Percentiles rank a stretch among this genome's conserved stretches.
Conservation (phyloP, 2,329 filamentous ascomycete genomes). For the Talaromyces sp. region DNA sequence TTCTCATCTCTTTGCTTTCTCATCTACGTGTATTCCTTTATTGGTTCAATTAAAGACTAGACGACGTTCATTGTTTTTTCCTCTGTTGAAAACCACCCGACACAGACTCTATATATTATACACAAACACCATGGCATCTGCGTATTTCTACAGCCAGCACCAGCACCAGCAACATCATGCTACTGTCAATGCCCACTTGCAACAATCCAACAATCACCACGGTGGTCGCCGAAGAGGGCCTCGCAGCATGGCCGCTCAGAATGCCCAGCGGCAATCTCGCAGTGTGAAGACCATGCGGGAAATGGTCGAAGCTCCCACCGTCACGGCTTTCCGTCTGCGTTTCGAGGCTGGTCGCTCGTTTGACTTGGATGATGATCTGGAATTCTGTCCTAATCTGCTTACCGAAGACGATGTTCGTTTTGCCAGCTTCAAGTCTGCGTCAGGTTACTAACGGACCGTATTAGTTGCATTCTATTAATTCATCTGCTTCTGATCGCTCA, state of each 20-base stretch:
- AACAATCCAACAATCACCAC: conserved; percentile 59
- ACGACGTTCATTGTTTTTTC: conserved; percentile 2
- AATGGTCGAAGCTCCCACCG: conserved; percentile 67
- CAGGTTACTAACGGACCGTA: conserved; percentile 16
- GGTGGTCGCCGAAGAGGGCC: conserved; percentile 78
- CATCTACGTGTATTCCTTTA: conserved; percentile 2
- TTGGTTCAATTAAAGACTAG: not conserved
- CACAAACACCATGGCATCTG: conserved; percentile 21
- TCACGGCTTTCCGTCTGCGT: conserved; percentile 74
- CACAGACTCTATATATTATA: not conserved
- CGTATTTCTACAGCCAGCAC: conserved; percentile 44
- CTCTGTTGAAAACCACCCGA: not conserved
- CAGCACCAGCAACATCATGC: conserved; percentile 38
- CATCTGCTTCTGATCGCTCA: conserved; percentile 82
- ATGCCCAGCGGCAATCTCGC: conserved; percentile 80
- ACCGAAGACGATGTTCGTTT: conserved; percentile 80
- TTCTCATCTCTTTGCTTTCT: conserved; percentile 2
- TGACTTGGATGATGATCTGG: conserved; percentile 90
- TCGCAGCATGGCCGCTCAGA: conserved; percentile 72
- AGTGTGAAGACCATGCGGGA: conserved; percentile 83
- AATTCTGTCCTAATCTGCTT: conserved; percentile 89
- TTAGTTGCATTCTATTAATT: conserved; percentile 90
- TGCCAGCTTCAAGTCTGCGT: not conserved
- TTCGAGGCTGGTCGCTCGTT: conserved; percentile 92
- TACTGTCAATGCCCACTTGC: conserved; percentile 50